A percentile compares a stretch with the other conserved stretches of the same genome.
Evolutionary conservation across 495 filamentous ascomycete genomes (phyloP).

Genomic region (Aspergillus baeticus): DNA sequence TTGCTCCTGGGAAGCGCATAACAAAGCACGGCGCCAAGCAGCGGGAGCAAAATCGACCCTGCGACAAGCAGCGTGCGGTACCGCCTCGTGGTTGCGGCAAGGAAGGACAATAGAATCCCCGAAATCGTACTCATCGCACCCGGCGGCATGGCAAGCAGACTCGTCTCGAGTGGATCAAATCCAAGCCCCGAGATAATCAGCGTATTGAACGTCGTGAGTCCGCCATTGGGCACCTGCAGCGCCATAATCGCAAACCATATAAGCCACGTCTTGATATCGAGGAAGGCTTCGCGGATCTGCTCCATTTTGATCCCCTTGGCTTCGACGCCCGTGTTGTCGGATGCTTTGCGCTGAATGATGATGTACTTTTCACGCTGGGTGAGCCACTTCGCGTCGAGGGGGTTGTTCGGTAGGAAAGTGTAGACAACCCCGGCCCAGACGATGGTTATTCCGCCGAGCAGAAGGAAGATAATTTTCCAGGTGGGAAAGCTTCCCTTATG

Average conservation of each 20-base stretch:
- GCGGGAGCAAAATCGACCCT: background rate
- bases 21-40: background rate
- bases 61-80: too few species aligned
- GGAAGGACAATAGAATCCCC: background rate
- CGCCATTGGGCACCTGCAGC: background rate
- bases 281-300: conserved; percentile 45
- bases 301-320: conserved; percentile 51
- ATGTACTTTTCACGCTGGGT: conserved; percentile 38
- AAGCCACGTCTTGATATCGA: conserved; percentile 37
- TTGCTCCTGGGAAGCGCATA: background rate
- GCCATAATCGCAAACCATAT: conserved; percentile 24
- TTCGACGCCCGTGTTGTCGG: conserved; percentile 52
- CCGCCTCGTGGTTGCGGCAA: too few species aligned
- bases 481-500: background rate
- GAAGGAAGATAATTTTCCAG: background rate
- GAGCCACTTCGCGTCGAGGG: conserved; percentile 33
- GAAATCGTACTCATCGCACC: background rate
- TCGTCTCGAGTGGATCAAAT: background rate
- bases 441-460: conserved; percentile 27
- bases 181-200: background rate
- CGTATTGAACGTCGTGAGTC: background rate
- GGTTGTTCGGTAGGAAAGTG: conserved; percentile 40
- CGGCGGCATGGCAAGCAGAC: background rate
- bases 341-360: conserved; percentile 46
- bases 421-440: conserved; percentile 28